A percentile compares a stretch with the other conserved stretches of the same genome.
Conservation (phyloP, 192 early-diverging fungal species). For the Gonapodya sp. region DNA sequence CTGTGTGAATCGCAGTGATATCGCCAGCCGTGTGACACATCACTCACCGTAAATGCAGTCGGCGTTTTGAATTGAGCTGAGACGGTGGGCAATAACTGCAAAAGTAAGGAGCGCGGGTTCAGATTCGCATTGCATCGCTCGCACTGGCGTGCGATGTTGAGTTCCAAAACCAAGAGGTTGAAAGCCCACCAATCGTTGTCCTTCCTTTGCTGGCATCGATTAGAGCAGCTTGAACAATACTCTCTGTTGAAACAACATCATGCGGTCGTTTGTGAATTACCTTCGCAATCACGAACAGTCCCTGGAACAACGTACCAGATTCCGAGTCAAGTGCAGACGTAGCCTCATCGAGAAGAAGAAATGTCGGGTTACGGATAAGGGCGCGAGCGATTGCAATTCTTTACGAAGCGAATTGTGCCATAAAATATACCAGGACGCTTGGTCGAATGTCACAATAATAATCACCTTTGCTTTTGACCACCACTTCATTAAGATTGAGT, state of each 20-base stretch:
- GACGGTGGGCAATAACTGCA: constrained; percentile 65
- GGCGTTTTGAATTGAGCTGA: constrained; percentile 50
- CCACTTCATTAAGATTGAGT: too few species aligned
- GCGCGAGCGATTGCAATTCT: constrained; percentile 43
- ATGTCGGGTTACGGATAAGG: constrained; percentile 44
- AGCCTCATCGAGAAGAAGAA: constrained; percentile 38
- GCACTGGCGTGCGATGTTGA: too few species aligned
- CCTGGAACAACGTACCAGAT: too few species aligned
- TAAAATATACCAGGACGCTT: neutral
- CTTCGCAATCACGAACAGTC: neutral
- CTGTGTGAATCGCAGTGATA: neutral
- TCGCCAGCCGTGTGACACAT: neutral
- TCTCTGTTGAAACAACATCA: constrained; percentile 23
- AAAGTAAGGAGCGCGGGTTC: too few species aligned
- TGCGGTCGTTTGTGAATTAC: neutral
- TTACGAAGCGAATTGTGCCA: neutral
- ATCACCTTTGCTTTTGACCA: constrained; percentile 33
- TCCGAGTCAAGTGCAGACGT: constrained; percentile 48
- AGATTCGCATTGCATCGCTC: too few species aligned
- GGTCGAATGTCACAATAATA: constrained; percentile 11
- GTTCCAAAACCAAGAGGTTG: too few species aligned
- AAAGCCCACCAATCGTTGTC: constrained; percentile 59
- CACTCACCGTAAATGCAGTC: constrained; percentile 44
- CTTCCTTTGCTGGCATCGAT: constrained; percentile 43
- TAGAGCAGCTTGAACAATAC: constrained; percentile 54